These are phyloP conservation scores for Tolypocladium ovalisporum DNA, from an alignment of 2,329 filamentous ascomycete species.

Conservation along the genomic window DNA sequence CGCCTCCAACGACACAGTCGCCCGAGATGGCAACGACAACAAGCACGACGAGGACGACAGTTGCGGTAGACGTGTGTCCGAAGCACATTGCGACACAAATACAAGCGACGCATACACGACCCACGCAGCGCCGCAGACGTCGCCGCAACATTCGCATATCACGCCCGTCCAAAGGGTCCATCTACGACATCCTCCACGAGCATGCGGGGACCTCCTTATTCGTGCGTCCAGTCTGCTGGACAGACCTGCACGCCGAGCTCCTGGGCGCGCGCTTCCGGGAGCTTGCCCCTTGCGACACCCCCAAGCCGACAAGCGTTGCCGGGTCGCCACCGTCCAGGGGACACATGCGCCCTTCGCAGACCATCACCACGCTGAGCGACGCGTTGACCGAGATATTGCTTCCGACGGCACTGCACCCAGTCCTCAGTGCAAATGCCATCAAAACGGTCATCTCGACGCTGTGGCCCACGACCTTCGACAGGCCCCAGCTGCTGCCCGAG, in stretches of 20 bases:
- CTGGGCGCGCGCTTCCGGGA: slow-evolving; percentile 36
- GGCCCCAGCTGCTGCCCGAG: slow-evolving; percentile 22
- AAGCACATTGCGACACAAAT: not conserved
- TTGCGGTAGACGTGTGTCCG: no score
- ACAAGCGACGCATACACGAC: not conserved
- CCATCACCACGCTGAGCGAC: slow-evolving; percentile 29
- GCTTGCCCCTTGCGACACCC: slow-evolving; percentile 28
- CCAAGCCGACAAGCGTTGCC: slow-evolving; percentile 23
- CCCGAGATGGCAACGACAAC: slow-evolving; percentile 8
- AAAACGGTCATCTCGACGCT: slow-evolving; percentile 32
- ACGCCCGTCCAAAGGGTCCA: slow-evolving; percentile 34
- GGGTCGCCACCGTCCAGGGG: slow-evolving; percentile 23
- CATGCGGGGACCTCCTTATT: slow-evolving; percentile 37
- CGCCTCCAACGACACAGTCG: slow-evolving; percentile 14
- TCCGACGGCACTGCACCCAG: slow-evolving; percentile 18
- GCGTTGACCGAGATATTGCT: slow-evolving; percentile 32
- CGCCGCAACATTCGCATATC: slow-evolving; percentile 14
- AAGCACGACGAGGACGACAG: slow-evolving; percentile 13
- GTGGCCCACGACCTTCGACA: slow-evolving; percentile 26
- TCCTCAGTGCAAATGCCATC: slow-evolving; percentile 28
- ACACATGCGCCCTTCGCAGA: slow-evolving; percentile 26
- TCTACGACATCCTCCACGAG: slow-evolving; percentile 40
- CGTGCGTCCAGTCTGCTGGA: slow-evolving; percentile 44
- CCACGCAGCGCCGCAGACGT: not conserved
- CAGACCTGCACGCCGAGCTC: slow-evolving; percentile 35